A percentile compares a stretch with the other conserved stretches of the same genome.
phyloP scores from a whole-genome alignment of 1,139 yeast genomes.

The Kodamaea fungicola region DNA sequence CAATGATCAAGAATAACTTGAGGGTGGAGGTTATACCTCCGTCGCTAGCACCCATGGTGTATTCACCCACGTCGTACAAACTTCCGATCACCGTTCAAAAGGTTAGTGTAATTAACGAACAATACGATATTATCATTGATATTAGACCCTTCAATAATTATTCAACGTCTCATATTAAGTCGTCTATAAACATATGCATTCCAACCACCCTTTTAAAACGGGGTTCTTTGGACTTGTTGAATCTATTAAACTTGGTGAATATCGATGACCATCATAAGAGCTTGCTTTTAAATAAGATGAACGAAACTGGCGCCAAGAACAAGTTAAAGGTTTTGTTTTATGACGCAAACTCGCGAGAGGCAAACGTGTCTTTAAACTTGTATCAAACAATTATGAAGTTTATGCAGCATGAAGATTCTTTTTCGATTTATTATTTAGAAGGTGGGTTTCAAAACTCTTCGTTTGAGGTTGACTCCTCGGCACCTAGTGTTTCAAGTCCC shows the following conservation, averaged over 20 bases:
- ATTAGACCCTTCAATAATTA: slow-evolving; percentile 36
- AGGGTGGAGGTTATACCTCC: too few species aligned
- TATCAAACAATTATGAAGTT: slow-evolving; percentile 44
- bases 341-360: slow-evolving; percentile 35
- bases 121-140: slow-evolving; percentile 28
- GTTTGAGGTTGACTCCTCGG: not conserved
- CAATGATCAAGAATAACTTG: not conserved
- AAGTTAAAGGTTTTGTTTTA: slow-evolving; percentile 44
- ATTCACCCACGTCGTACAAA: slow-evolving; percentile 4
- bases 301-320: not conserved
- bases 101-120: slow-evolving; percentile 6
- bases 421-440: slow-evolving; percentile 30
- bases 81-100: slow-evolving; percentile 9
- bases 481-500: slow-evolving; percentile 2
- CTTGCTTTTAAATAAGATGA: slow-evolving; percentile 13
- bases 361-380: slow-evolving; percentile 32
- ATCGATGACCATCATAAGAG: slow-evolving; percentile 18
- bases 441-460: slow-evolving; percentile 29
- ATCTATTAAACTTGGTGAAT: slow-evolving; percentile 28
- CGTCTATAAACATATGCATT: slow-evolving; percentile 35
- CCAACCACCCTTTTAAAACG: slow-evolving; percentile 43
- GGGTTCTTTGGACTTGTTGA: slow-evolving; percentile 28
- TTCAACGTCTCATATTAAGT: slow-evolving; percentile 24
- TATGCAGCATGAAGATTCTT: slow-evolving; percentile 18
- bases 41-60: not conserved